Base-by-base conservation (phyloP, 768 basidiomycete species). In the Tubosaeta sp. region DNA sequence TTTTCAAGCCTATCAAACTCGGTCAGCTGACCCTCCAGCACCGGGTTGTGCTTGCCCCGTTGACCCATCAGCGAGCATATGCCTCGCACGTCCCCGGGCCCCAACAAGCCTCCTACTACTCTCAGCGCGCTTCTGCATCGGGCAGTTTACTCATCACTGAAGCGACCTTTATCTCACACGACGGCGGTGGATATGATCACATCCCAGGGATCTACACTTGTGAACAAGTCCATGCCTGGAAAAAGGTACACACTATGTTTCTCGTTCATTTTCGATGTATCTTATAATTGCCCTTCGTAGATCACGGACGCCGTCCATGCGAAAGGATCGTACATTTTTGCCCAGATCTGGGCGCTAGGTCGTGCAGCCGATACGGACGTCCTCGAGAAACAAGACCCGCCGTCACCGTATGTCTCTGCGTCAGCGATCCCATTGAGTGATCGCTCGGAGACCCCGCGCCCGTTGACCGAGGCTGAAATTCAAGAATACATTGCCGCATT, bases 291-390 rank as follows among this genome's bases (percentile, higher is more conserved):
- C 2, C 19, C 18, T 8, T 27, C 32, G 6, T 38, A 82, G 80
- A 62, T 89, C 13, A 78, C 76, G 16, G 73, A 78, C n/a, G 76
- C 73, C 0, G 82, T 84, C 0, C 84, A 86, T 57, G 73, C 71
- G 1, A 71, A 76, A 44, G 7, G 87, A 86, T 0, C n/a, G n/a
- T n/a, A n/a, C n/a, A n/a, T n/a, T n/a, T n/a, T n/a, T n/a, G n/a
- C n/a, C n/a, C n/a, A n/a, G n/a, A n/a, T n/a, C n/a, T n/a, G n/a
- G n/a, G n/a, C n/a, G n/a, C n/a, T n/a, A n/a, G n/a, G n/a, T n/a
- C 76, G 84, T 1, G 53, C 71, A 0, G 78, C 79, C 0, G 48
- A 64, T 4, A 53, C 66, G 4, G 56, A 58, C 0, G 44, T 70
- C 36, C 65, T 83, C 3, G 58, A 57, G 5, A 59, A 73, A 45